These are phyloP conservation scores for Fistulifera pelliculosa DNA, from an alignment of 108 stramenopile species.

Conservation along the genomic window DNA sequence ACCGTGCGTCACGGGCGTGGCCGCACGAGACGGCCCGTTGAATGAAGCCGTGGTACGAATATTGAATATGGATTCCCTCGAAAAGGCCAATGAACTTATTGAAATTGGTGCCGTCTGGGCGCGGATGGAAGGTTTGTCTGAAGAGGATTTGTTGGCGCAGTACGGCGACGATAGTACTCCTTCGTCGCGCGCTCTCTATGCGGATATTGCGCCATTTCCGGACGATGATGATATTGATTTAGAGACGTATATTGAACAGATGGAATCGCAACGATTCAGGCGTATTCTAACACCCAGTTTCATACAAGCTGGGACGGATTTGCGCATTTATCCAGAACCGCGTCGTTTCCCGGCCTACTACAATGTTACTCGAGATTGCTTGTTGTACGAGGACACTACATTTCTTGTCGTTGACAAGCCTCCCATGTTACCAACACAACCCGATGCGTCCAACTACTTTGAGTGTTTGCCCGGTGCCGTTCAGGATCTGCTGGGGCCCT, in stretches of 20 bases:
- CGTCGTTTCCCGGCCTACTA: constrained; percentile 76
- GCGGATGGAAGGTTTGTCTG: constrained; percentile 56
- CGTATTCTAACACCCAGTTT: constrained; percentile 55
- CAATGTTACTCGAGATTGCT: constrained; percentile 26
- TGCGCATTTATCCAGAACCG: constrained; percentile 74
- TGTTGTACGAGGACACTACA: constrained; percentile 82
- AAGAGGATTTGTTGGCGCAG: constrained; percentile 63
- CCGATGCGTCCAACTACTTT: constrained; percentile 79
- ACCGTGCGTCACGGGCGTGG: constrained; percentile 61
- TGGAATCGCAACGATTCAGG: constrained; percentile 55
- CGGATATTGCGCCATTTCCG: constrained; percentile 17
- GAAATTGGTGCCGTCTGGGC: constrained; percentile 85
- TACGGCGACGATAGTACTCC: constrained; percentile 31
- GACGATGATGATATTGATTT: constrained; percentile 27
- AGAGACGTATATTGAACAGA: constrained; percentile 58
- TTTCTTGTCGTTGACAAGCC: constrained; percentile 88
- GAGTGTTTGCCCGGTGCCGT: constrained; percentile 82
- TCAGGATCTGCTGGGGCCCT: constrained; percentile 61
- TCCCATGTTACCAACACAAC: constrained; percentile 83
- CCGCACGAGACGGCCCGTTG: constrained; percentile 46
- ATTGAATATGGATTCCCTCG: constrained; percentile 9
- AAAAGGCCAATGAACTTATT: constrained; percentile 65
- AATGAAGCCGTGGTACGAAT: constrained; percentile 68
- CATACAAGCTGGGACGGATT: constrained; percentile 67
- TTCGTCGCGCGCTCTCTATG: constrained; percentile 21